Evolutionary conservation across 2,329 filamentous ascomycete species (phyloP), one percentile per base, ranked within the genome.

Genomic region (Aspergillus bombycis): DNA sequence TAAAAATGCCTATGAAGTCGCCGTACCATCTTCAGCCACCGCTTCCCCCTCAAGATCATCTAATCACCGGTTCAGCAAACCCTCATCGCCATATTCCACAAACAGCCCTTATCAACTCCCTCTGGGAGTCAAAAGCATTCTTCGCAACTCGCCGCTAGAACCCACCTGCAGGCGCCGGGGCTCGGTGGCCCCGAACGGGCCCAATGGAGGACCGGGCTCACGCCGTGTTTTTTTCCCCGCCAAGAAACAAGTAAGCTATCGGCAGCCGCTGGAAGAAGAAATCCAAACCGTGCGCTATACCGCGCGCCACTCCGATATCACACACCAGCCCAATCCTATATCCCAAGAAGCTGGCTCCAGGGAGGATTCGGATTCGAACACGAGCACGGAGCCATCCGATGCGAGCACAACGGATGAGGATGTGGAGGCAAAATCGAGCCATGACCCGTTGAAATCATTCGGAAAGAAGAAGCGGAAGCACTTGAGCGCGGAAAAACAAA

Each of bases 211-310:
- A 77, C 77, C 70, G 65, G 65, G 65, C 52, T 57, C 64, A 38
- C 74, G 78, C 57, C 75, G 74, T 52, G 73, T 77, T 36, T 79
- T 80, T 65, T 88, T 88, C 70, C 85, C 86, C 4, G 79, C 83
- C 2, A 78, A 82, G 69, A 89, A 88, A 77, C 81, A 79, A 65
- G 86, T 89, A 14, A 82, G 81, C 30, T 89, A 88, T 71, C 80
- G 82, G 23, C 78, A 77, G 14, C 83, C 84, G 21, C 72, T 88
- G 30, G 85, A 86, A 53, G 86, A 89, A 71, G 85, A 87, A 62
- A 87, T 89, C 68, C 80, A 79, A 65, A 89, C 81, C 3, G 79
- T 81, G 46, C 81, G 78, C 62, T 89, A 86, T 74, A 84, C 82
- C 6, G 75, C 83, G 58, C 82, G 83, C 43, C 85, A 88, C 67